Evolutionary conservation across 2,329 filamentous ascomycete genomes (phyloP).

Genomic region (Cladorrhinum sp.): DNA sequence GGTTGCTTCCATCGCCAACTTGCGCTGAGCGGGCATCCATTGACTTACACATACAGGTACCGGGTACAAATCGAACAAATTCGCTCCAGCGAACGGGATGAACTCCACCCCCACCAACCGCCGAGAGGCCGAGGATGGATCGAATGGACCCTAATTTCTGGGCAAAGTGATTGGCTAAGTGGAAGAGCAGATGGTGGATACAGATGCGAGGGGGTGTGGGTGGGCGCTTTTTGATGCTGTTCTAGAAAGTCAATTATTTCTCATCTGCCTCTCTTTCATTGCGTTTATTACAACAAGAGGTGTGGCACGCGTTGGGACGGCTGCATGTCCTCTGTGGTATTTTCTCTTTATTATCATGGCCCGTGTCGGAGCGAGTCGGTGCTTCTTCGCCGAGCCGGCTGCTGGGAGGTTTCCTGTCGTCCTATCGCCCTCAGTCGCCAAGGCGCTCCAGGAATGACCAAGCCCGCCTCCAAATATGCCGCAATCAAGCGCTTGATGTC

Average conservation of each 20-base stretch:
- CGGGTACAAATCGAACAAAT: background rate
- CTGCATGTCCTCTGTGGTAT: conserved; percentile 15
- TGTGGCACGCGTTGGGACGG: background rate
- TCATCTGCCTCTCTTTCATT: background rate
- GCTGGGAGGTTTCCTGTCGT: conserved; percentile 7
- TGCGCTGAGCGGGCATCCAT: background rate
- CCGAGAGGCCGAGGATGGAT: conserved; percentile 17
- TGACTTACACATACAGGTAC: conserved; percentile 1
- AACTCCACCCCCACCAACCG: conserved; percentile 19
- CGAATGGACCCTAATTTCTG: conserved; percentile 1
- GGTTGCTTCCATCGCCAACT: background rate
- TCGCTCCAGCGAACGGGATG: conserved; percentile 4
- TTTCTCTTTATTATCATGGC: conserved; percentile 2
- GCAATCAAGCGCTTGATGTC: conserved; percentile 19
- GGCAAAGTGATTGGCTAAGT: background rate
- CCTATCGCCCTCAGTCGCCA: conserved; percentile 21
- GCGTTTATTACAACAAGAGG: background rate
- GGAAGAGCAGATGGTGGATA: background rate
- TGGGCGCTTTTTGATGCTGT: conserved; percentile 1
- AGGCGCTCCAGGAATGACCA: conserved; percentile 26
- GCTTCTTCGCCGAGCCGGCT: conserved; percentile 9
- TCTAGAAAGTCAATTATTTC: conserved; percentile 3
- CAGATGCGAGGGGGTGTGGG: background rate
- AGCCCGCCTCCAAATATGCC: conserved; percentile 21
- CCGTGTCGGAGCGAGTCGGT: conserved; percentile 2